Evolutionary conservation across 2,329 filamentous ascomycete genomes (phyloP).

Genomic region (Fusarium paranaense): DNA sequence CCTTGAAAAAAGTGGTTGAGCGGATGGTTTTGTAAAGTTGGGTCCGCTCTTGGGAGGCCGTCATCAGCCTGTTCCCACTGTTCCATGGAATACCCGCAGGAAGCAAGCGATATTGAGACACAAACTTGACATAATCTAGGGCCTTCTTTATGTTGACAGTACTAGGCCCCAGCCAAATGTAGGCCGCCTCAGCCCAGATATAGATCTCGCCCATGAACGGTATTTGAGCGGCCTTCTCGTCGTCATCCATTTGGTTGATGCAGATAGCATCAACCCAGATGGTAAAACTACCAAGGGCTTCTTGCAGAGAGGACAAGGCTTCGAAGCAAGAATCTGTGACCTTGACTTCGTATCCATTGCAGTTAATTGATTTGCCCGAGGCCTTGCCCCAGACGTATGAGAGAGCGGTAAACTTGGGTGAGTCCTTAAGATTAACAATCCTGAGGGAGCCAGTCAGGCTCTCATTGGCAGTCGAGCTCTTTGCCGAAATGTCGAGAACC

Average conservation of each 20-base stretch:
- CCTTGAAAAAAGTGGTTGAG: too few relatives aligned
- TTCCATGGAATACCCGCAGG: background rate
- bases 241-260: background rate
- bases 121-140: background rate
- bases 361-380: background rate
- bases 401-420: background rate
- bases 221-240: background rate
- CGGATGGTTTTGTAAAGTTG: too few relatives aligned
- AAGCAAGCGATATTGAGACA: background rate
- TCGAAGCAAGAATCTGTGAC: background rate
- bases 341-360: background rate
- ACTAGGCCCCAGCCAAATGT: background rate
- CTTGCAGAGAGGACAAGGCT: background rate
- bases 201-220: background rate
- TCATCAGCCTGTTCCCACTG: background rate
- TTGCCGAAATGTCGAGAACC: background rate
- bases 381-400: background rate
- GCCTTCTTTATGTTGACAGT: background rate
- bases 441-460: background rate
- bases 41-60: background rate
- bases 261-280: background rate
- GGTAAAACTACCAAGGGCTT: background rate
- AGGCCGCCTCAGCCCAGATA: background rate
- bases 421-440: background rate
- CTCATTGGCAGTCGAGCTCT: fast-evolving